Conservation (phyloP, 176 grass and related monocot genomes). For the Oryza rufipogon region DNA sequence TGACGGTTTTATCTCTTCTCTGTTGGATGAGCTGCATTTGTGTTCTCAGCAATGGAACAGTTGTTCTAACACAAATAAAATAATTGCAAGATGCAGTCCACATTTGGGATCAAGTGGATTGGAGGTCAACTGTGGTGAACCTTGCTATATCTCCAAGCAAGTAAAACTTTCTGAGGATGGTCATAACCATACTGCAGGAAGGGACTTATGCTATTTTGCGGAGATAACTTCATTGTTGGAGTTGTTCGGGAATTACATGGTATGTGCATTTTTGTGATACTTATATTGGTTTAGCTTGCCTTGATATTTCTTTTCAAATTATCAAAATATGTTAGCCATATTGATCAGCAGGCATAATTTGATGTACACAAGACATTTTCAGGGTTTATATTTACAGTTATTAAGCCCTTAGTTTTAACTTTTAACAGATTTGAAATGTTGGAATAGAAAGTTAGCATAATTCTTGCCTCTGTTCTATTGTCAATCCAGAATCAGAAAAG, state of each 20-base stretch:
- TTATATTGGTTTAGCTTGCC: slow-evolving; percentile 18
- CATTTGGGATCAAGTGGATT: slow-evolving; percentile 41
- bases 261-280: slow-evolving; percentile 47
- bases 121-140: slow-evolving; percentile 47
- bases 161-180: slow-evolving; percentile 36
- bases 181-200: slow-evolving; percentile 34
- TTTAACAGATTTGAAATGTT: slow-evolving; percentile 11
- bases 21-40: slow-evolving; percentile 67
- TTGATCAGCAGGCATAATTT: neutral
- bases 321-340: slow-evolving; percentile 1
- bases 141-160: slow-evolving; percentile 64
- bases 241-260: slow-evolving; percentile 91
- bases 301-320: slow-evolving; percentile 11
- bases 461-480: neutral
- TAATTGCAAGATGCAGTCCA: slow-evolving; percentile 30
- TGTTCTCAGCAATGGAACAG: slow-evolving; percentile 52
- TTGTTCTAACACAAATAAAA: slow-evolving; percentile 34
- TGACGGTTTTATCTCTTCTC: slow-evolving; percentile 58
- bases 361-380: neutral
- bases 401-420: slow-evolving; percentile 18
- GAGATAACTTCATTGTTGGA: slow-evolving; percentile 88
- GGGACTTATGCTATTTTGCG: slow-evolving; percentile 60
- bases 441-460: slow-evolving; percentile 3
- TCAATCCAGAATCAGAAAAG: slow-evolving; percentile 19
- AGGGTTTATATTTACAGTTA: slow-evolving; percentile 1